Conservation (phyloP, 2,329 filamentous ascomycete genomes). For the Myriosclerotinia curreyana region DNA sequence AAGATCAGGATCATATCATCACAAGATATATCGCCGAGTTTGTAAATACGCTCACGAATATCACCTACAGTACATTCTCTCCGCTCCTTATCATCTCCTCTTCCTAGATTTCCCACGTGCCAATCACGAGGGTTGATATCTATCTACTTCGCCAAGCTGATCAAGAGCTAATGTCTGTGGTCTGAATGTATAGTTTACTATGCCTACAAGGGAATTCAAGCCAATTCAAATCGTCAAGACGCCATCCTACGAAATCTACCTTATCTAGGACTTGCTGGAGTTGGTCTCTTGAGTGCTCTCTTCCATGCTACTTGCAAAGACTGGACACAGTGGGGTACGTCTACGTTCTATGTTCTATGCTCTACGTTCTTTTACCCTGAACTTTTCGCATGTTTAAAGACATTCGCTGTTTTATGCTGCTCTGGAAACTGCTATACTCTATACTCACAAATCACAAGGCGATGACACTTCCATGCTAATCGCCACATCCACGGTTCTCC, state of each 20-base stretch:
- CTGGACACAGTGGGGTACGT: slow-evolving; percentile 46
- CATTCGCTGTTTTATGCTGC: not conserved
- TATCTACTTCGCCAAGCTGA: not conserved
- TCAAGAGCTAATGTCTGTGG: not conserved
- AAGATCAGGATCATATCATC: slow-evolving; percentile 51
- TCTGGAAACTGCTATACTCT: not conserved
- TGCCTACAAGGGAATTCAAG: slow-evolving; percentile 36
- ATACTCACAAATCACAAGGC: slow-evolving; percentile 41
- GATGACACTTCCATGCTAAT: slow-evolving; percentile 61
- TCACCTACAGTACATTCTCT: slow-evolving; percentile 46
- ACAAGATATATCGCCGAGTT: slow-evolving; percentile 53
- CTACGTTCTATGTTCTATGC: slow-evolving; percentile 1
- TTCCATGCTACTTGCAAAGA: slow-evolving; percentile 47
- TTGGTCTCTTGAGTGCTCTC: slow-evolving; percentile 44
- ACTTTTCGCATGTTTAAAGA: not conserved
- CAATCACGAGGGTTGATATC: slow-evolving; percentile 2
- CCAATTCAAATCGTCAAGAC: slow-evolving; percentile 34
- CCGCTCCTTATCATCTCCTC: slow-evolving; percentile 14
- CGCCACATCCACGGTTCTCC: slow-evolving; percentile 51
- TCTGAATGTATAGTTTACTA: slow-evolving; percentile 31
- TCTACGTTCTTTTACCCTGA: not conserved
- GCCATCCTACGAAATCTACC: slow-evolving; percentile 39
- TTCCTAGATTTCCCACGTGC: slow-evolving; percentile 18
- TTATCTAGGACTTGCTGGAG: slow-evolving; percentile 45
- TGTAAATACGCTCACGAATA: slow-evolving; percentile 52